Percentiles rank a stretch among this genome's conserved stretches.
Conservation (phyloP, 345 rosid species). For the Boechera retrofracta region DNA sequence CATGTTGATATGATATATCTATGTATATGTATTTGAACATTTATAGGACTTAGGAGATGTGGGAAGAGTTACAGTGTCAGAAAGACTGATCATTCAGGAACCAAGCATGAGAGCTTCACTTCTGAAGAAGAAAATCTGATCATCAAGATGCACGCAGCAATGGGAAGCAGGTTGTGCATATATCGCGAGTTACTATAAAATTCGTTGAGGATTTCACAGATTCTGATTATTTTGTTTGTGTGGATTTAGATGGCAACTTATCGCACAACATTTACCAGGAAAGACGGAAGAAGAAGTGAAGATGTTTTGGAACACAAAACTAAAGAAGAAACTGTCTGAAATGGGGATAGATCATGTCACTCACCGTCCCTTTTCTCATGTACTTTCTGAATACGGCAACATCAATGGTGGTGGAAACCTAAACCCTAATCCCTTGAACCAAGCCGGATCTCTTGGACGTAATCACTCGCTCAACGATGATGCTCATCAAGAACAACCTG, state of each 20-base stretch:
- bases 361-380: slow-evolving; percentile 89
- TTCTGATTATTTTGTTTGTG: slow-evolving; percentile 20
- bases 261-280: slow-evolving; percentile 92
- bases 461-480: slow-evolving; percentile 51
- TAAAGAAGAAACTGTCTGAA: slow-evolving; percentile 81
- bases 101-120: slow-evolving; percentile 72
- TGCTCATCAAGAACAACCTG: slow-evolving; percentile 32
- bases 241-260: slow-evolving; percentile 76
- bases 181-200: background rate
- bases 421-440: slow-evolving; percentile 51
- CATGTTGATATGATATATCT: slow-evolving; percentile 21
- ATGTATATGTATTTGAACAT: background rate
- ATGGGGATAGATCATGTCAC: slow-evolving; percentile 97
- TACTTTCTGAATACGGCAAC: slow-evolving; percentile 85
- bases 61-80: slow-evolving; percentile 85
- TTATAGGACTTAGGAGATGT: slow-evolving; percentile 66
- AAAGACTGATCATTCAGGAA: slow-evolving; percentile 65
- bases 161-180: slow-evolving; percentile 76
- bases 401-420: slow-evolving; percentile 56
- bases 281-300: slow-evolving; percentile 95
- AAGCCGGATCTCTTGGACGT: slow-evolving; percentile 54
- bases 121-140: slow-evolving; percentile 86
- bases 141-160: slow-evolving; percentile 84
- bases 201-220: background rate
- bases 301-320: slow-evolving; percentile 91